Percentiles rank a stretch among this genome's conserved stretches.
These are phyloP conservation scores for Vicia faba DNA, from an alignment of 306 rosid genomes.

Conservation along the genomic window DNA sequence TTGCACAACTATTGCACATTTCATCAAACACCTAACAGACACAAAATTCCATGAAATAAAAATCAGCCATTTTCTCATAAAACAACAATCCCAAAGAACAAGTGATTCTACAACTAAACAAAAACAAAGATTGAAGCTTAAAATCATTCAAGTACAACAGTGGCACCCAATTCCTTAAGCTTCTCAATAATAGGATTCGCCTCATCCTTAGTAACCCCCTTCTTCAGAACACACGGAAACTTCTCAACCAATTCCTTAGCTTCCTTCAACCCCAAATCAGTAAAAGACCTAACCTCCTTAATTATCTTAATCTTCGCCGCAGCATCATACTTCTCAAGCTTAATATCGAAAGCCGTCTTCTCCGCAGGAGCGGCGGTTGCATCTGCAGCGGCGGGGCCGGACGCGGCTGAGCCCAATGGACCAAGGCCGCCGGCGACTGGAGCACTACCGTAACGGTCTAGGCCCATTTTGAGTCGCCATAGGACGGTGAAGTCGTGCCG, in stretches of 20 bases:
- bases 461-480: slow-evolving; percentile 55
- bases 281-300: slow-evolving; percentile 54
- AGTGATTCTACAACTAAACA: slow-evolving; percentile 29
- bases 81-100: slow-evolving; percentile 3
- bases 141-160: slow-evolving; percentile 49
- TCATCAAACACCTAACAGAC: slow-evolving; percentile 13
- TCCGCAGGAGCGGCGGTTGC: slow-evolving; percentile 12
- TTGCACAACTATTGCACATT: not conserved
- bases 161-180: slow-evolving; percentile 53
- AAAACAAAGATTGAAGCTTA: too few species aligned
- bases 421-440: slow-evolving; percentile 35
- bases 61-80: not conserved
- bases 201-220: slow-evolving; percentile 52
- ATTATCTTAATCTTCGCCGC: slow-evolving; percentile 55
- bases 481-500: slow-evolving; percentile 50
- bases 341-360: slow-evolving; percentile 50
- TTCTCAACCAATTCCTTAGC: slow-evolving; percentile 61
- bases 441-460: slow-evolving; percentile 39
- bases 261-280: slow-evolving; percentile 57
- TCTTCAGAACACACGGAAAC: slow-evolving; percentile 54
- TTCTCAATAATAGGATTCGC: slow-evolving; percentile 44
- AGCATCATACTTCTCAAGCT: slow-evolving; percentile 53
- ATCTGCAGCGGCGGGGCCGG: slow-evolving; percentile 1
- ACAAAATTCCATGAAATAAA: not conserved
- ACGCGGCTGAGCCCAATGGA: not conserved